Evolutionary conservation across 2,329 filamentous ascomycete genomes (phyloP).

Genomic region (Botryotinia narcissicola): DNA sequence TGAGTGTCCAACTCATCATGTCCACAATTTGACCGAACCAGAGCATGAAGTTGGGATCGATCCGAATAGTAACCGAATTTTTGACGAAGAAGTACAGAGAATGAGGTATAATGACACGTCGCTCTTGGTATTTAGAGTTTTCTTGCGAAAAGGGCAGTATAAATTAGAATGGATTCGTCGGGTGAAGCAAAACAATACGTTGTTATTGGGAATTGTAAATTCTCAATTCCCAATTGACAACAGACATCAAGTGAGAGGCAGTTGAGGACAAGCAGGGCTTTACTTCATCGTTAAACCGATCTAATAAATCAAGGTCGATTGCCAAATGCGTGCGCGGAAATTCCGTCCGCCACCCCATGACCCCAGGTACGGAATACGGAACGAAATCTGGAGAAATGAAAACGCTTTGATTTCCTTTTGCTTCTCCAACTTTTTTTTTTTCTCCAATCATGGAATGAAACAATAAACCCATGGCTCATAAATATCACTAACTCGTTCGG

Average conservation of each 20-base stretch:
- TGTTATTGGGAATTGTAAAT: background rate
- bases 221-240: background rate
- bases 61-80: background rate
- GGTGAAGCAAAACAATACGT: background rate
- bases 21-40: constrained; percentile 6
- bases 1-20: background rate
- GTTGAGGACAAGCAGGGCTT: background rate
- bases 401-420: background rate
- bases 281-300: background rate
- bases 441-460: background rate
- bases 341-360: constrained; percentile 1
- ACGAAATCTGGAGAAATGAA: constrained; percentile 1
- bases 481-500: background rate
- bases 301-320: background rate
- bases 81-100: background rate
- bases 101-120: background rate
- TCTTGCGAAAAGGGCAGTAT: background rate
- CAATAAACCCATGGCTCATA: background rate
- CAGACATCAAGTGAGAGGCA: background rate
- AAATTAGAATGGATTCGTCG: background rate
- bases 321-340: background rate
- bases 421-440: background rate
- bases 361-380: background rate
- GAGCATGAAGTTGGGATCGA: background rate
- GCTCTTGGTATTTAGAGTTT: background rate